Conservation (phyloP, 371 early-diverging fungal species). For the Saksenaea oblongispora region DNA sequence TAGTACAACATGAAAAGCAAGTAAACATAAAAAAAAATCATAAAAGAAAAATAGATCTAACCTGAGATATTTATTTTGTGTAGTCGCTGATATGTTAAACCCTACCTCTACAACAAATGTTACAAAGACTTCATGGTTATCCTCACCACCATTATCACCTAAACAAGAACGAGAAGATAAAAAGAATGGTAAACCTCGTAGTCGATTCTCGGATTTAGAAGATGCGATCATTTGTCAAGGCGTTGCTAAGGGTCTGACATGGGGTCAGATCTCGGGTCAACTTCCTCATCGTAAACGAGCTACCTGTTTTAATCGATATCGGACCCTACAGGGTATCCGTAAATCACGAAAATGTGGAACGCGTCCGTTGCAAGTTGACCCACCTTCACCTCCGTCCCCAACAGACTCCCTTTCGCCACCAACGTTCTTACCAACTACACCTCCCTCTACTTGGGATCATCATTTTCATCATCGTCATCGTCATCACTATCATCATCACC, state of each 20-base stretch:
- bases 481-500: neutral
- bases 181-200: slow-evolving; percentile 41
- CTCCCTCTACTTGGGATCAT: neutral
- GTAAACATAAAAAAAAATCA: neutral
- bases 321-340: slow-evolving; percentile 51
- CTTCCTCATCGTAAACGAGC: slow-evolving; percentile 56
- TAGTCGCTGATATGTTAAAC: slow-evolving; percentile 51
- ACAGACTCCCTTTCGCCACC: slow-evolving; percentile 1
- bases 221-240: slow-evolving; percentile 53
- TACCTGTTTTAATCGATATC: slow-evolving; percentile 53
- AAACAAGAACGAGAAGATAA: slow-evolving; percentile 14
- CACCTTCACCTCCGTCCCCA: slow-evolving; percentile 1
- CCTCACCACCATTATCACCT: slow-evolving; percentile 44
- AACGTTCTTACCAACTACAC: neutral
- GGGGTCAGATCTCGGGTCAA: slow-evolving; percentile 54
- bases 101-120: slow-evolving; percentile 21
- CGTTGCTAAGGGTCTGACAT: slow-evolving; percentile 48
- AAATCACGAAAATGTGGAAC: slow-evolving; percentile 40
- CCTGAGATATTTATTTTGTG: neutral
- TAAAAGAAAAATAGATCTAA: neutral
- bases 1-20: slow-evolving; percentile 35
- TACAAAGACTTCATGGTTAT: slow-evolving; percentile 18
- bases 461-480: neutral
- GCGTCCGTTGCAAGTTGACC: neutral
- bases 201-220: slow-evolving; percentile 49